Base-by-base conservation (phyloP, 768 basidiomycete species). In the Pisolithus microcarpus region DNA sequence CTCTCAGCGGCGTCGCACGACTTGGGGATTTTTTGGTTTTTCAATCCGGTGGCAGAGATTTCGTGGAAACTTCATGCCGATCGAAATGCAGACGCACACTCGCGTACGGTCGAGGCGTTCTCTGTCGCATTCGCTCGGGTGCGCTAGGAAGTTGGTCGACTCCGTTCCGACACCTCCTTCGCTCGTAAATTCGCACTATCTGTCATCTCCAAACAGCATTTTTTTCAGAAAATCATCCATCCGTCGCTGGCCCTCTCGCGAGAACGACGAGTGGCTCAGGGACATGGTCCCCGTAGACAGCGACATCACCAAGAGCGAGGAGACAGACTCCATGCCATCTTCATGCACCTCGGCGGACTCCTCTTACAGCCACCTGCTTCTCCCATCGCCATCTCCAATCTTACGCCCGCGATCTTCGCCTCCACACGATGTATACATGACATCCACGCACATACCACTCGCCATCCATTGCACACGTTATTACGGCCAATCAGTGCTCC, bases 241-340 rank as follows among this genome's bases (percentile, higher is more conserved):
- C 9, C 66, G 69, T 15, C 70, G 57, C 38, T 58, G 67, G 9
- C 78, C 79, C 16, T 75, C 71, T 45, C 70, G 75, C 44, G 73
- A 71, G 58, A 78, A 81, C 53, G 77, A 84, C 57, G 69, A 70
- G 54, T 84, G 82, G 82, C 68, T 84, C 49, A 73, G 78, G 64
- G 82, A 84, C 69, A 83, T 81, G 56, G 70, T 83, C 2, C 82
- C 82, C 8, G 38, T 59, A 40, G 42, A 59, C 54, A 23, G 46
- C 37, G 53, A 18, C 11, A 4, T 7, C 36, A 8, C 59, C 9
- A 47, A n/a, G 28, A 61, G 55, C 5, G 37, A 40, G 46, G 56
- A 54, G 31, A 16, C 55, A 8, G 51, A 53, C 13, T 52, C 57
- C 4, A 58, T 57, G 4, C 59, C 65, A 7, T 56, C 65, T 30